Evolutionary conservation across 2,329 filamentous ascomycete genomes (phyloP), one percentile per base, ranked within the genome.

Genomic region (Fusarium austroafricanum): DNA sequence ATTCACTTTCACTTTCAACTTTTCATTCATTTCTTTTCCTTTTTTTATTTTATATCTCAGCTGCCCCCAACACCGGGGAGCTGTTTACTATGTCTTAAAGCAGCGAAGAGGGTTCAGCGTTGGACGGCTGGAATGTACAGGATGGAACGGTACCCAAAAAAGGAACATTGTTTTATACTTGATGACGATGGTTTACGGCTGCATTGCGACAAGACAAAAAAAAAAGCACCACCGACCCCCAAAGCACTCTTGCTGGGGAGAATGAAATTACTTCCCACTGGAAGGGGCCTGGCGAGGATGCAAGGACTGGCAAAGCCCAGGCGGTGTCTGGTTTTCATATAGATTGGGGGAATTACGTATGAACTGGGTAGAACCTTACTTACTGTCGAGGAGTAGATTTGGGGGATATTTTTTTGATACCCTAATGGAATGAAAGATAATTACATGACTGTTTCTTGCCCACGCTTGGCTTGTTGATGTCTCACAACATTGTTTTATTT

Each of bases 181-280:
- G 72, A 73, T 73, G 71, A 73, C 71, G 70, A 73, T 71, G 63
- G 67, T 70, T 74, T 70, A 74, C 72, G 72, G 72, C 72, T 73
- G 71, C 65, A 74, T 71, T 73, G 71, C 68, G 65, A 73, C 46
- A 71, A 67, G 61, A 71, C 65, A 57, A 68, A 64, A 64, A 70
- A 67, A 69, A 69, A 72, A 55, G 10, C 61, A 64, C 55, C 62
- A 64, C 42, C 12, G 17, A 33, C 14, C 47, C 55, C 51, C 26
- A 51, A 39, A 61, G 52, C 38, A 67, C 42, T 58, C 50, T 49
- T 35, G 43, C 42, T 44, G 35, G 51, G 29, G 33, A 52, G 33
- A 37, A 57, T 29, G 61, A 54, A 47, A 54, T 54, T 26, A 26
- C 26, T 26, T 10, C 42, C 54, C 46, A 46, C 37, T 21, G 50